A percentile compares a stretch with the other conserved stretches of the same genome.
These are phyloP conservation scores for Bryoglossum gracile DNA, from an alignment of 495 filamentous ascomycete genomes.

Conservation along the genomic window DNA sequence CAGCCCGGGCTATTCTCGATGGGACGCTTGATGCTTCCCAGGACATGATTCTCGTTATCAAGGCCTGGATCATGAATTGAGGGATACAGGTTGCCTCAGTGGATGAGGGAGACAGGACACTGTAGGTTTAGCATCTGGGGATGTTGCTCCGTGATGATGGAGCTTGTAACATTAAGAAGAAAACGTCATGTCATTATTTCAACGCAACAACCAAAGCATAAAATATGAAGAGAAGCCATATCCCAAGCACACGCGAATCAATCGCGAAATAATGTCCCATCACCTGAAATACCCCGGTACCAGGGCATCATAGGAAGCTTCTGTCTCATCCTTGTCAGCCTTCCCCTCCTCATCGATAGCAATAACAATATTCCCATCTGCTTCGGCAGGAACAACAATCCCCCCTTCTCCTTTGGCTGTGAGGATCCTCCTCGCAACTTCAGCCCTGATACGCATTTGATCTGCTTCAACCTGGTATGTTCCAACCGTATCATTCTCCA, in stretches of 20 bases:
- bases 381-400: conserved; percentile 8
- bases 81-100: too few species aligned
- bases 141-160: too few species aligned
- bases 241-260: neutral
- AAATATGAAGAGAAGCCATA: neutral
- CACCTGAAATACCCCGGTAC: conserved; percentile 18
- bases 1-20: too few species aligned
- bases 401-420: conserved; percentile 15
- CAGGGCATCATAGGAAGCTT: conserved; percentile 11
- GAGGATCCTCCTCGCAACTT: conserved; percentile 7
- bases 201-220: neutral
- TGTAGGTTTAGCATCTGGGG: too few species aligned
- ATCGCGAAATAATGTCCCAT: neutral
- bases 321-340: conserved; percentile 8
- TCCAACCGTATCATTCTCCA: conserved; percentile 13
- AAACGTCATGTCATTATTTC: too few species aligned
- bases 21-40: too few species aligned
- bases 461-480: conserved; percentile 7
- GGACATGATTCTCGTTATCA: too few species aligned
- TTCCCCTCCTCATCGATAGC: conserved; percentile 12
- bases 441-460: conserved; percentile 15
- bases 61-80: too few species aligned
- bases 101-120: too few species aligned
- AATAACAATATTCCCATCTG: conserved; percentile 11
- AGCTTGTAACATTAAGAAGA: too few species aligned